Evolutionary conservation across 441 rosid genomes (phyloP).

Genomic region (Pelargonium exstipulatum): DNA sequence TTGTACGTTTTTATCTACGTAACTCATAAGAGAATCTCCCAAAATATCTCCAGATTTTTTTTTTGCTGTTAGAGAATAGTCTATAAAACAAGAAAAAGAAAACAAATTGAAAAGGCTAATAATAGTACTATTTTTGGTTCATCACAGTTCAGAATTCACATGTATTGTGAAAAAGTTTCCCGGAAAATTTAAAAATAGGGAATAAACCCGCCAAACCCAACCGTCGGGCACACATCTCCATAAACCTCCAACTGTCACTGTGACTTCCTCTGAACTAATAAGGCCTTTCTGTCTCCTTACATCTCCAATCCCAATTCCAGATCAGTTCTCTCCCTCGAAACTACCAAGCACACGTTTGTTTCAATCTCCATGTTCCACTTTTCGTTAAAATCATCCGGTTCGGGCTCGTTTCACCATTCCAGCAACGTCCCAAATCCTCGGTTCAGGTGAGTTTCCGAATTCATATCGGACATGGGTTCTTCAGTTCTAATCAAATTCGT

Average conservation of each 20-base stretch:
- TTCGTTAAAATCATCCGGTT: neutral
- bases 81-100: too few relatives aligned
- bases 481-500: neutral
- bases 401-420: neutral
- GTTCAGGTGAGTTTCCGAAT: constrained; percentile 4
- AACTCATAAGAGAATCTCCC: too few relatives aligned
- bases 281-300: neutral
- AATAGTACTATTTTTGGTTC: too few relatives aligned
- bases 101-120: too few relatives aligned
- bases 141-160: too few relatives aligned
- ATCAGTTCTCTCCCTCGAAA: constrained; percentile 24
- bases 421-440: neutral
- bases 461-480: neutral
- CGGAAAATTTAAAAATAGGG: too few relatives aligned
- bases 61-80: too few relatives aligned
- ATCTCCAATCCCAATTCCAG: constrained; percentile 17
- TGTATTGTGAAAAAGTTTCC: too few relatives aligned
- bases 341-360: constrained; percentile 17
- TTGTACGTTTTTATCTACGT: too few relatives aligned
- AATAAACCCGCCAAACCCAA: neutral
- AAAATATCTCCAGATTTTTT: too few relatives aligned
- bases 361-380: constrained; percentile 6
- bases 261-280: neutral
- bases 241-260: constrained; percentile 11
- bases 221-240: neutral